Percentiles rank a stretch among this genome's conserved stretches.
Evolutionary conservation across 768 basidiomycete genomes (phyloP).

Genomic region (Russula lepida): DNA sequence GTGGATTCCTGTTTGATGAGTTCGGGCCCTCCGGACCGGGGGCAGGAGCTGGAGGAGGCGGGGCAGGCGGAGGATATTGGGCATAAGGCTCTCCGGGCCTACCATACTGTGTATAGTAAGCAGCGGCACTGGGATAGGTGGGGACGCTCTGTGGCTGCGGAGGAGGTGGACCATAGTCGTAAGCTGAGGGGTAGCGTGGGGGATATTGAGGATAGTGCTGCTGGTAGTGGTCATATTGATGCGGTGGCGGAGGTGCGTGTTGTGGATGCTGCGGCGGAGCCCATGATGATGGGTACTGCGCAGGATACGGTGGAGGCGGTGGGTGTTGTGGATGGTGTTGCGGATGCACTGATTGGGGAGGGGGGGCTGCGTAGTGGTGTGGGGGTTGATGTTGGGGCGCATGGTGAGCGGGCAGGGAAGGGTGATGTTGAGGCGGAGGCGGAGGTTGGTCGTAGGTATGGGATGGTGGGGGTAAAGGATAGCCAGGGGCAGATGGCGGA

Average conservation of each 20-base stretch:
- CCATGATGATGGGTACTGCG: conserved; percentile 14
- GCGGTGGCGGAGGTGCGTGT: conserved; percentile 7
- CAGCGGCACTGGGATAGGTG: not conserved
- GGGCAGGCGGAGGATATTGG: conserved; percentile 12
- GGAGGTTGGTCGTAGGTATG: conserved; percentile 13
- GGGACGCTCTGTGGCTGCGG: conserved; percentile 16
- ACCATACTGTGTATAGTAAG: conserved; percentile 9
- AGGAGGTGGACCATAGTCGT: conserved; percentile 18
- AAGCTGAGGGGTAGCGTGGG: conserved; percentile 11
- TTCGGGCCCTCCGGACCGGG: conserved; percentile 10
- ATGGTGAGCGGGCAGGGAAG: conserved; percentile 9
- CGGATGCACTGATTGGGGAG: conserved; percentile 18
- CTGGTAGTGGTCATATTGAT: conserved; percentile 15
- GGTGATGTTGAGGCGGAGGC: conserved; percentile 15
- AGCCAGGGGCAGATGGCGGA: conserved; percentile 11
- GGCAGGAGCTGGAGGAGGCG: conserved; percentile 5
- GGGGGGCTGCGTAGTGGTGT: conserved; percentile 13
- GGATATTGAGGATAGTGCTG: conserved; percentile 16
- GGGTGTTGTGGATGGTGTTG: conserved; percentile 13
- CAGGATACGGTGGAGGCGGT: conserved; percentile 12
- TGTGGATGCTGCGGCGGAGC: conserved; percentile 16
- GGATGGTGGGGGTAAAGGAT: conserved; percentile 3
- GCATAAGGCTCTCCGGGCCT: conserved; percentile 12
- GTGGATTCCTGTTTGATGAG: conserved; percentile 2
- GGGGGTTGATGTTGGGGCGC: conserved; percentile 17